Conservation (phyloP, 83 land plant genomes). For the Larix sibirica region DNA sequence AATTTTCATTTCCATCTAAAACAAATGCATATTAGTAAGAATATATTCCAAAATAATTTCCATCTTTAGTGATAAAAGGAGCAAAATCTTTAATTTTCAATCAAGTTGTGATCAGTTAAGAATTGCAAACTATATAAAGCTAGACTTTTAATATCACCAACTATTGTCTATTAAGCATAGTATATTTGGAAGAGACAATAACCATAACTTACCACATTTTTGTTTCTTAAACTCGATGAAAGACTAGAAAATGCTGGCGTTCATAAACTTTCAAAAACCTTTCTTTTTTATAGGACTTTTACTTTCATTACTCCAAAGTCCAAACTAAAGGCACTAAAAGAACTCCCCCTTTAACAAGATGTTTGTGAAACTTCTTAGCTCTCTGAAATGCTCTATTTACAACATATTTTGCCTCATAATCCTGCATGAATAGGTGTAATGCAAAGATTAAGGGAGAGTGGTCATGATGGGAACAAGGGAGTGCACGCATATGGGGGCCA, state of each 20-base stretch:
- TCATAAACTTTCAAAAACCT: conserved; percentile 68
- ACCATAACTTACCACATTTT: not conserved
- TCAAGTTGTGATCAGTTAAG: too few relatives aligned
- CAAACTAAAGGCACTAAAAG: conserved; percentile 85
- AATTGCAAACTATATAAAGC: too few relatives aligned
- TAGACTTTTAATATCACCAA: too few relatives aligned
- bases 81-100: too few relatives aligned
- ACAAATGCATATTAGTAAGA: too few relatives aligned
- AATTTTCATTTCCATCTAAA: too few relatives aligned
- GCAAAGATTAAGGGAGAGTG: too few relatives aligned
- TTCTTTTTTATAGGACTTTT: conserved; percentile 54
- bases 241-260: conserved; percentile 53
- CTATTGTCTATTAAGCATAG: too few relatives aligned
- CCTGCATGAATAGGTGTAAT: not conserved
- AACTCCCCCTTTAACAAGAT: conserved; percentile 84
- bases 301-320: conserved; percentile 37
- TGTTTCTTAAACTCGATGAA: conserved; percentile 54
- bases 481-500: too few relatives aligned
- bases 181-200: not conserved
- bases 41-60: too few relatives aligned
- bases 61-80: too few relatives aligned
- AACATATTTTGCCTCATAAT: conserved; percentile 59
- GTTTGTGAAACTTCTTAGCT: conserved; percentile 79
- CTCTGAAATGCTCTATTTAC: conserved; percentile 64
- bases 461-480: too few relatives aligned